Conservation (phyloP, 805 yeast genomes). For the Spathaspora hagerdaliae region DNA sequence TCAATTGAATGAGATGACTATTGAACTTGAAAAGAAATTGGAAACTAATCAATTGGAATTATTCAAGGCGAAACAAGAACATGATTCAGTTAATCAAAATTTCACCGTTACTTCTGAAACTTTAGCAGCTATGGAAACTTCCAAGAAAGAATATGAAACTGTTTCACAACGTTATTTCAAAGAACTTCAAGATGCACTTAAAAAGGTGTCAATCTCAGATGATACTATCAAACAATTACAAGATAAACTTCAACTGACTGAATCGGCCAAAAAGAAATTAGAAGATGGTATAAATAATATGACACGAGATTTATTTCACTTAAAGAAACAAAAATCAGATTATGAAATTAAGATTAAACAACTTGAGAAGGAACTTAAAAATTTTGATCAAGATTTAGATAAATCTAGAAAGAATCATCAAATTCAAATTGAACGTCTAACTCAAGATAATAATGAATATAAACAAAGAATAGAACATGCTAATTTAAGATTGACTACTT, state of each 20-base stretch:
- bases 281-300: conserved; percentile 88
- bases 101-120: conserved; percentile 17
- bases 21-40: conserved; percentile 12
- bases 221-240: conserved; percentile 26
- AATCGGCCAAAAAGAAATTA: conserved; percentile 53
- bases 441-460: conserved; percentile 20
- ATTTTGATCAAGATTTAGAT: conserved; percentile 26
- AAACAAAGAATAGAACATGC: conserved; percentile 18
- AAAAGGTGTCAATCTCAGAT: conserved; percentile 18
- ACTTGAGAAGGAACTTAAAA: conserved; percentile 39
- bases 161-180: conserved; percentile 23
- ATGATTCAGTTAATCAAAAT: conserved; percentile 14
- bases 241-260: conserved; percentile 26
- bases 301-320: conserved; percentile 74
- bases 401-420: conserved; percentile 24
- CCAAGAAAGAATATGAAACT: conserved; percentile 26
- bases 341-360: conserved; percentile 39
- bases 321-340: conserved; percentile 57
- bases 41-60: conserved; percentile 13
- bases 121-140: conserved; percentile 22
- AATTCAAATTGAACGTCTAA: conserved; percentile 14
- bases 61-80: conserved; percentile 14
- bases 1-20: conserved; percentile 9
- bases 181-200: conserved; percentile 30
- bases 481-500: conserved; percentile 13